Evolutionary conservation across 2,329 filamentous ascomycete genomes (phyloP), one percentile per base, ranked within the genome.

Genomic region (Hypoxylon sp.): DNA sequence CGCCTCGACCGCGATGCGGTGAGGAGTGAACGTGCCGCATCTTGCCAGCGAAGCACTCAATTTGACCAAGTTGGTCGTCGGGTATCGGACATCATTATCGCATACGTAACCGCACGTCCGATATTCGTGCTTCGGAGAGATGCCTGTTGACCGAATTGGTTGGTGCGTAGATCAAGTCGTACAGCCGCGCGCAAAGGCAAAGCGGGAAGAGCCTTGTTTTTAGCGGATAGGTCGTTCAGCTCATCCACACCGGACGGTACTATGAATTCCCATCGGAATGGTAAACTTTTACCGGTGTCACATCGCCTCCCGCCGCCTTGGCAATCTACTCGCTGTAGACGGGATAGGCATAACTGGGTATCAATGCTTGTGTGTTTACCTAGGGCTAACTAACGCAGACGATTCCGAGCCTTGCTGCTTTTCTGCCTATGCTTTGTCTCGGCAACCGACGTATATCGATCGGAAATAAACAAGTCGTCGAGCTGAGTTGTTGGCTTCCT

Each of bases 231-330:
- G 50, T 46, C 53, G 36, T 61, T 61, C 46, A 61, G 57, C 56
- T 65, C 18, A 26, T 22, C 50, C 40, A 36, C 40, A 14, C 11
- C 12, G 36, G 33, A 55, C 38, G 36, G 24, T 28, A 55, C 45
- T 40, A 40, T 3, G n/a, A 36, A 55, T 33, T 58, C 49, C 63
- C 63, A 33, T 63, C 55, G 20, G 55, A 12, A 55, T 51, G 64
- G 64, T 67, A 61, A 65, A 61, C 48, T 65, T 59, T 67, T 64
- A n/a, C 61, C 65, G 50, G 61, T 59, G 61, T 60, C 12, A 65
- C 65, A 52, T 64, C 33, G 40, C 33, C 28, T 60, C 64, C 62
- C 48, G 54, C 26, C 36, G 16, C 28, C 60, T 53, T 42, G 50
- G 42, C 32, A 14, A 22, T 40, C 11, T 40, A 20, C 8, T 40